phyloP scores from a whole-genome alignment of 495 filamentous ascomycete species.

The Geoglossum glabrum region DNA sequence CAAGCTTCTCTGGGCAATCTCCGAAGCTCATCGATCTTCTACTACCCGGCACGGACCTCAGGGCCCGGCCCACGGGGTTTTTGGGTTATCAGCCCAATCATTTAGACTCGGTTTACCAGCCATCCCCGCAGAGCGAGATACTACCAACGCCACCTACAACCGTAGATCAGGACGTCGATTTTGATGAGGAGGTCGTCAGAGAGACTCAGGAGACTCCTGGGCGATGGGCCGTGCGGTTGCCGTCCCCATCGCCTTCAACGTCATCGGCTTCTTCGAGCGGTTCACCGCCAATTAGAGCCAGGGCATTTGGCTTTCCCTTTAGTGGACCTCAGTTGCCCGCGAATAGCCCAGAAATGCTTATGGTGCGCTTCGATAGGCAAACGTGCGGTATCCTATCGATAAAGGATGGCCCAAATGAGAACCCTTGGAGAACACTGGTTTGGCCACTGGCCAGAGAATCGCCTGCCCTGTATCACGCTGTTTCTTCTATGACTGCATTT shows the following conservation, averaged over 20 bases:
- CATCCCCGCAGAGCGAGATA: conserved; percentile 1
- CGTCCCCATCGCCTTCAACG: background rate
- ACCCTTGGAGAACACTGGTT: conserved; percentile 57
- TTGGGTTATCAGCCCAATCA: conserved; percentile 12
- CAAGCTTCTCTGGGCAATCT: conserved; percentile 20
- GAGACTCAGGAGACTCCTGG: conserved; percentile 21
- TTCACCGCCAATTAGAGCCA: conserved; percentile 7
- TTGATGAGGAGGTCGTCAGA: conserved; percentile 40
- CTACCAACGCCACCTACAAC: conserved; percentile 4
- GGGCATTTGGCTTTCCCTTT: background rate
- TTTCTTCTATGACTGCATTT: conserved; percentile 57
- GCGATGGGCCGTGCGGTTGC: conserved; percentile 17
- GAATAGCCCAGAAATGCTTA: conserved; percentile 42
- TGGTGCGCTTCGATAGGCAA: conserved; percentile 43
- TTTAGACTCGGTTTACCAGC: background rate
- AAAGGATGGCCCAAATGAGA: conserved; percentile 51
- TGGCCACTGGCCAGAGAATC: conserved; percentile 50
- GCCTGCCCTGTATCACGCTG: conserved; percentile 53
- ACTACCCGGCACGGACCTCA: conserved; percentile 24
- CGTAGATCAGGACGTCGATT: conserved; percentile 22
- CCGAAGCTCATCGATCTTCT: conserved; percentile 24
- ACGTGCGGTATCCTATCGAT: conserved; percentile 65
- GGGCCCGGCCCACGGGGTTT: conserved; percentile 17
- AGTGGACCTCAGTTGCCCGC: background rate
- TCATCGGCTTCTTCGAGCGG: background rate